Evolutionary conservation across 441 rosid species (phyloP).

Genomic region (Lagerstroemia fauriei): DNA sequence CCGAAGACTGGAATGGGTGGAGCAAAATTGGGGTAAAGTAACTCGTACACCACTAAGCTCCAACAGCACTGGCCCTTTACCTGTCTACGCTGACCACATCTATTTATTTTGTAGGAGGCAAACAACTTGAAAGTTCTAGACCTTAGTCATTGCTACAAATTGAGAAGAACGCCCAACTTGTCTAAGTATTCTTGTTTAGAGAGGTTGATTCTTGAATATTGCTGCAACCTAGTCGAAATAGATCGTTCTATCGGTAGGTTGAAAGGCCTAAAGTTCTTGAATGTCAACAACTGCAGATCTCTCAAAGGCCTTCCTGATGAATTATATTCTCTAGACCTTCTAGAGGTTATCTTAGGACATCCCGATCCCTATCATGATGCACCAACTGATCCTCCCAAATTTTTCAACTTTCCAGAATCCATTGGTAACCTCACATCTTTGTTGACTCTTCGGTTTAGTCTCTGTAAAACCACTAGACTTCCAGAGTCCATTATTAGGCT

Average conservation of each 20-base stretch:
- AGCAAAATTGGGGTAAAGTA: neutral
- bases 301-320: slow-evolving; percentile 1
- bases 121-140: neutral
- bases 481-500: neutral
- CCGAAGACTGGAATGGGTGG: neutral
- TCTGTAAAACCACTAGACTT: neutral
- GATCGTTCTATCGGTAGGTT: neutral
- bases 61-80: neutral
- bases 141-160: neutral
- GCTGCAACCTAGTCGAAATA: neutral
- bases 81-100: neutral
- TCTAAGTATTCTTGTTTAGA: neutral
- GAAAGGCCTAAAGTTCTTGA: neutral
- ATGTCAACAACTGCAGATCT: neutral
- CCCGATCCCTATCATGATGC: neutral
- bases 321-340: neutral
- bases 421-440: neutral
- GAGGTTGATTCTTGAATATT: neutral
- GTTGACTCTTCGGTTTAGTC: too few relatives aligned
- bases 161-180: slow-evolving; percentile 8
- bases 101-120: neutral
- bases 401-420: neutral
- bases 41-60: neutral
- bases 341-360: neutral
- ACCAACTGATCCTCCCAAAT: neutral